A percentile compares a stretch with the other conserved stretches of the same genome.
Evolutionary conservation across 176 grass and related monocot genomes (phyloP).

Genomic region (Avena insularis): DNA sequence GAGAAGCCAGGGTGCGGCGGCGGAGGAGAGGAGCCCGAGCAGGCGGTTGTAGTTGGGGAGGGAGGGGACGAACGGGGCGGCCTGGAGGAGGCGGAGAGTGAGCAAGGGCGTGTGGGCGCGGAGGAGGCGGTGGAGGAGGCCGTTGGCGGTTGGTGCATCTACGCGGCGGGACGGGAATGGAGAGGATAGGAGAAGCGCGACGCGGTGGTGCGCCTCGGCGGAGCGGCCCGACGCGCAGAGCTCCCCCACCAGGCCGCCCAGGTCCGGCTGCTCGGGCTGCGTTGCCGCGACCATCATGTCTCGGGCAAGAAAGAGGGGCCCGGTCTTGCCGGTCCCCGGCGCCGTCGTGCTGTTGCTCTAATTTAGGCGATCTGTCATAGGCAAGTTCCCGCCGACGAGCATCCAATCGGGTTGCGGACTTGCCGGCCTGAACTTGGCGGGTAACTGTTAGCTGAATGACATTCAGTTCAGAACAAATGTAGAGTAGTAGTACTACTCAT

Average conservation of each 20-base stretch:
- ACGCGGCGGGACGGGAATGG: constrained; percentile 35
- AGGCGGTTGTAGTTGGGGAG: constrained; percentile 74
- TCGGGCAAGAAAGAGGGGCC: background rate
- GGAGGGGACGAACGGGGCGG: constrained; percentile 46
- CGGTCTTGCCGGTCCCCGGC: background rate
- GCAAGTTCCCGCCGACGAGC: background rate
- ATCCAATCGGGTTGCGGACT: background rate
- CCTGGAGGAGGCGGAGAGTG: constrained; percentile 69
- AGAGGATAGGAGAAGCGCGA: constrained; percentile 58
- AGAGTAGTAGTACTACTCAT: too few relatives aligned
- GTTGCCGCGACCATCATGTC: background rate
- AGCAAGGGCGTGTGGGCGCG: constrained; percentile 53
- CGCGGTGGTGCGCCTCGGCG: constrained; percentile 77
- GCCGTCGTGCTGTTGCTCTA: background rate
- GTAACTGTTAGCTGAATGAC: background rate
- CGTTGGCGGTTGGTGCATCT: constrained; percentile 44
- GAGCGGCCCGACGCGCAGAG: constrained; percentile 71
- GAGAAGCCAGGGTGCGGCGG: constrained; percentile 18
- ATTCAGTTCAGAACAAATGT: background rate
- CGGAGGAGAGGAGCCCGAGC: constrained; percentile 55
- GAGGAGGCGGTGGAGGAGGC: constrained; percentile 58
- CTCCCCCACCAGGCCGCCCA: constrained; percentile 43
- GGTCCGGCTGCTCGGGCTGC: background rate
- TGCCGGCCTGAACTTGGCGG: background rate
- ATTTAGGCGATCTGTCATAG: background rate